phyloP scores from a whole-genome alignment of 139 green algal genomes.

The Trebouxia sp. region DNA sequence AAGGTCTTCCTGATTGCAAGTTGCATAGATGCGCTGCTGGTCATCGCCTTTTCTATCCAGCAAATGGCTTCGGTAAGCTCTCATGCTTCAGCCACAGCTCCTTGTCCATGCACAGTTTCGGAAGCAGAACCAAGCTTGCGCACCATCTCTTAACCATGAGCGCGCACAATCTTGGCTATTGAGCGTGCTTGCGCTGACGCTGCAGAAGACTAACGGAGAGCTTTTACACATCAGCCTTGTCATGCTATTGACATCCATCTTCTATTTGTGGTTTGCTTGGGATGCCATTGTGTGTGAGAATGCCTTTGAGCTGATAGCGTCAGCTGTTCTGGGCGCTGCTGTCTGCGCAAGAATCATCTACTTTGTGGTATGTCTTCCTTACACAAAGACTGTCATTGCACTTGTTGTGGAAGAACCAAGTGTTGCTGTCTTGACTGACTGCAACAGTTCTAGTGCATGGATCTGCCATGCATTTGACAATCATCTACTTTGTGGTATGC shows the following conservation, averaged over 20 bases:
- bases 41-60: slow-evolving; percentile 25
- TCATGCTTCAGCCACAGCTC: no score
- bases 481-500: no score
- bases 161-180: no score
- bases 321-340: slow-evolving; percentile 26
- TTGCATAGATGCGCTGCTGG: neutral
- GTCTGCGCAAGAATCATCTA: slow-evolving; percentile 35
- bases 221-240: slow-evolving; percentile 41
- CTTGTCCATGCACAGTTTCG: no score
- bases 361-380: slow-evolving; percentile 34
- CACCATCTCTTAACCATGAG: neutral
- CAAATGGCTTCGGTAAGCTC: slow-evolving; percentile 8
- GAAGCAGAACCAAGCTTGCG: neutral
- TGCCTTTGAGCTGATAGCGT: slow-evolving; percentile 43
- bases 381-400: no score
- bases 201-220: slow-evolving; percentile 22
- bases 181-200: no score
- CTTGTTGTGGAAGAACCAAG: no score
- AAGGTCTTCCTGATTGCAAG: slow-evolving; percentile 17
- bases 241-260: slow-evolving; percentile 39
- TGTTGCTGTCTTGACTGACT: no score
- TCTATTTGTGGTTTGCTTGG: slow-evolving; percentile 39
- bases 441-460: no score
- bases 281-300: slow-evolving; percentile 44
- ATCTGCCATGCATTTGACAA: no score